Base-by-base conservation (phyloP, 202 grass and related monocot species). In the Panicum hallii region DNA sequence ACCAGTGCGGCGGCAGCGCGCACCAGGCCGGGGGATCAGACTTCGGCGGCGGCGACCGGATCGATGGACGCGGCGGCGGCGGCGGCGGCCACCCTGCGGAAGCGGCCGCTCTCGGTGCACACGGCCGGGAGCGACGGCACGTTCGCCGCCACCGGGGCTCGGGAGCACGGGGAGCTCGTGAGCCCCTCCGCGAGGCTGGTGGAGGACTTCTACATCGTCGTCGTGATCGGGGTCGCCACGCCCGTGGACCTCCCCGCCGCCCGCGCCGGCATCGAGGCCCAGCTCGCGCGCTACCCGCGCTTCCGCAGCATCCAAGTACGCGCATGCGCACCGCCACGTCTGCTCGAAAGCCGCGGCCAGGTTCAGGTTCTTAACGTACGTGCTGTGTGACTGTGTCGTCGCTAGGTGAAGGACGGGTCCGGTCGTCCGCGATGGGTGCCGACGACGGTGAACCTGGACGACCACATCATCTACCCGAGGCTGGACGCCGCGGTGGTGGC, bases 221-320 rank as follows among this genome's bases (percentile, higher is more conserved):
- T 80, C 41, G 61, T 95, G 8, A 90, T 98, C 38, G 90, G 95
- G 16, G 1, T 6, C 50, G 58, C 22, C 4, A 88, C 82, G 30
- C 87, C 82, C 7, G 58, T 95, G 4, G 76, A 98, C 63, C 32
- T 93, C 62, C 68, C 78, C 44, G 82, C 42, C 49, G 38, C 73
- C 74, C 80, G 83, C 67, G 77, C 84, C 40, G 90, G 94, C 76
- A 72, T 97, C 48, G 76, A 89, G 73, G 90, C 77, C 30, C 89
- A 89, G 65, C 88, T 97, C 80, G 81, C 79, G 1, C 86, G 83
- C 52, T 83, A 97, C 87, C 94, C 90, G 1, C 90, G 86, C 45
- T 97, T 97, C 88, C 86, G 87, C 41, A 90, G 94, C 88, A 87
- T 97, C 78, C 94, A 88, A 57, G 89, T 92, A 63, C 9, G 69